These are phyloP conservation scores for Pseudonitzschia pungens DNA, from an alignment of 108 stramenopile species.

Conservation along the genomic window DNA sequence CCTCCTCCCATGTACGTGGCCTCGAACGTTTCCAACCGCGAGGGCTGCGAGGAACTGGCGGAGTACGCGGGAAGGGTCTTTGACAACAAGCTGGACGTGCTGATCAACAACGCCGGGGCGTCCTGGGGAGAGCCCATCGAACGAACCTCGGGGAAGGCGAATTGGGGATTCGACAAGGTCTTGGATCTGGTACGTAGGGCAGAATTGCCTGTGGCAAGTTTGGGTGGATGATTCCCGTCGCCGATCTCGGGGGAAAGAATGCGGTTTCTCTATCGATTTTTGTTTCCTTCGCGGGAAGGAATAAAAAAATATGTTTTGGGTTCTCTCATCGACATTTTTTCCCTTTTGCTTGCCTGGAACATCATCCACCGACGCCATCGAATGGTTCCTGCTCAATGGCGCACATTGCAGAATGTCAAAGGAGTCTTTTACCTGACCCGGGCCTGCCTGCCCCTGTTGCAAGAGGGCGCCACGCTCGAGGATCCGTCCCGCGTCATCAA, in stretches of 20 bases:
- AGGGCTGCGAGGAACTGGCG: conserved; percentile 80
- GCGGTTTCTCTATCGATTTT: too few relatives aligned
- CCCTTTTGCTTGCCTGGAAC: background rate
- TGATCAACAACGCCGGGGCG: conserved; percentile 83
- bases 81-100: conserved; percentile 66
- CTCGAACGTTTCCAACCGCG: conserved; percentile 76
- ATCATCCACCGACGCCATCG: background rate
- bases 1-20: conserved; percentile 49
- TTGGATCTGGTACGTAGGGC: conserved; percentile 58
- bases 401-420: conserved; percentile 70
- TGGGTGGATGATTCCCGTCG: background rate
- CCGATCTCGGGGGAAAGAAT: too few relatives aligned
- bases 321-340: background rate
- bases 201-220: background rate
- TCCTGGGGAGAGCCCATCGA: conserved; percentile 68
- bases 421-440: conserved; percentile 88
- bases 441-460: conserved; percentile 83
- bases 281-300: too few relatives aligned
- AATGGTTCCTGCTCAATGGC: background rate
- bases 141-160: conserved; percentile 76
- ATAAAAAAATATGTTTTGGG: background rate
- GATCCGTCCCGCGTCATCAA: conserved; percentile 91
- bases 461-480: conserved; percentile 44
- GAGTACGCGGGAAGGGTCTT: conserved; percentile 55
- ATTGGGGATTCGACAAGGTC: conserved; percentile 95